A percentile compares a stretch with the other conserved stretches of the same genome.
These are phyloP conservation scores for Pythium phragmitis DNA, from an alignment of 352 stramenopile genomes.

Conservation along the genomic window DNA sequence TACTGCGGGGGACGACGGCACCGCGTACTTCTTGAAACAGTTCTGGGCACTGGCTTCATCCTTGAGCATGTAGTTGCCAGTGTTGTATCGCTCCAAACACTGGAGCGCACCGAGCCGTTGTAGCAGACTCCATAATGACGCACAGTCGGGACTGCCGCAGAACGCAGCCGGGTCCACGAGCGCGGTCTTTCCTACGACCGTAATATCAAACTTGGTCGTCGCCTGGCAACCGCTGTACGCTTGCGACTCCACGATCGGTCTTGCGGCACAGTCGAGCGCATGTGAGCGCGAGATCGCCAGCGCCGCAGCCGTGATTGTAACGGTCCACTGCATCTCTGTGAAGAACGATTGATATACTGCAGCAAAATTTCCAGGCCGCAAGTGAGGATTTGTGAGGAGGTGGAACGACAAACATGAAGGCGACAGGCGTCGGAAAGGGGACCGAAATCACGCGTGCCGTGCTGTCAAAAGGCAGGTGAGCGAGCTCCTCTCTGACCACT, in stretches of 20 bases:
- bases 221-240: neutral
- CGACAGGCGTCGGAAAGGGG: too few species aligned
- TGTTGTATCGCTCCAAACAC: neutral
- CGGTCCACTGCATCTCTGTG: neutral
- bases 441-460: neutral
- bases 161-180: neutral
- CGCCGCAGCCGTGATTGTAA: neutral
- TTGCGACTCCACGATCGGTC: neutral
- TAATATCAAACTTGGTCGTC: neutral
- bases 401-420: neutral
- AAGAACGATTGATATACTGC: neutral
- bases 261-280: slow-evolving; percentile 1
- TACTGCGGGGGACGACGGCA: neutral
- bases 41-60: neutral
- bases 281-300: neutral
- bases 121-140: neutral
- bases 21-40: neutral
- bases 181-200: neutral
- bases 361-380: neutral
- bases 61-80: neutral
- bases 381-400: neutral
- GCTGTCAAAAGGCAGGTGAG: neutral
- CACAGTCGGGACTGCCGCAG: neutral
- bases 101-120: slow-evolving; percentile 4
- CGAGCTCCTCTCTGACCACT: neutral